Evolutionary conservation across 345 rosid species (phyloP).

Genomic region (Linum lewisii): DNA sequence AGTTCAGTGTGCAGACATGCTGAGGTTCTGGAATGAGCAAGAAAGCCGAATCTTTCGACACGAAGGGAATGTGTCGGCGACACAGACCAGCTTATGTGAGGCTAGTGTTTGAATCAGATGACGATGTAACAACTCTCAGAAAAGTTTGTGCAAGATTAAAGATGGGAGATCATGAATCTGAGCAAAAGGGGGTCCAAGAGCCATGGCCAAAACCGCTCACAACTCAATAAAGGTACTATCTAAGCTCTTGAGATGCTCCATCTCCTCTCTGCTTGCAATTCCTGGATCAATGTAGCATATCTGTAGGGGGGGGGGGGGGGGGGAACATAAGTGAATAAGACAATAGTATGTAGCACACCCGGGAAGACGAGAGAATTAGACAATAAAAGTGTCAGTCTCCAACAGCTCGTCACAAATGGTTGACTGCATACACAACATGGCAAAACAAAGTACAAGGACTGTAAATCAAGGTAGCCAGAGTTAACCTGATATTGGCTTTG

Average conservation of each 20-base stretch:
- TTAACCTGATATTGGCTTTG: constrained; percentile 69
- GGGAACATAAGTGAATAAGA: neutral
- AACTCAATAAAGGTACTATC: constrained; percentile 42
- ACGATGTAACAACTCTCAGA: too few relatives aligned
- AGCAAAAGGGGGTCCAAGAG: neutral
- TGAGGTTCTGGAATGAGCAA: too few relatives aligned
- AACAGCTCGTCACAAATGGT: too few relatives aligned
- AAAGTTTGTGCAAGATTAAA: too few relatives aligned
- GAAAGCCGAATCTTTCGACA: too few relatives aligned
- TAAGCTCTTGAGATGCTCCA: constrained; percentile 64
- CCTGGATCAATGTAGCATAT: constrained; percentile 64
- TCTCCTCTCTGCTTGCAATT: constrained; percentile 51
- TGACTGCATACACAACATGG: constrained; percentile 10
- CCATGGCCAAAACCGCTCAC: constrained; percentile 11
- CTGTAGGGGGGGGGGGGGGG: constrained; percentile 37
- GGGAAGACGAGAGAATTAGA: too few relatives aligned
- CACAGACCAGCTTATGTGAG: too few relatives aligned
- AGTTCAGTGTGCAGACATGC: too few relatives aligned
- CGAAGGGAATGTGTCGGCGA: too few relatives aligned
- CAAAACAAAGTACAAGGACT: constrained; percentile 3
- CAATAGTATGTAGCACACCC: too few relatives aligned
- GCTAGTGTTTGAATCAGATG: too few relatives aligned
- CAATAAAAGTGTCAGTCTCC: too few relatives aligned
- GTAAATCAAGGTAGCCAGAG: neutral
- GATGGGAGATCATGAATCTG: neutral